phyloP scores from a whole-genome alignment of 192 early-diverging fungal genomes.

The Gamsiella multidivaricata region DNA sequence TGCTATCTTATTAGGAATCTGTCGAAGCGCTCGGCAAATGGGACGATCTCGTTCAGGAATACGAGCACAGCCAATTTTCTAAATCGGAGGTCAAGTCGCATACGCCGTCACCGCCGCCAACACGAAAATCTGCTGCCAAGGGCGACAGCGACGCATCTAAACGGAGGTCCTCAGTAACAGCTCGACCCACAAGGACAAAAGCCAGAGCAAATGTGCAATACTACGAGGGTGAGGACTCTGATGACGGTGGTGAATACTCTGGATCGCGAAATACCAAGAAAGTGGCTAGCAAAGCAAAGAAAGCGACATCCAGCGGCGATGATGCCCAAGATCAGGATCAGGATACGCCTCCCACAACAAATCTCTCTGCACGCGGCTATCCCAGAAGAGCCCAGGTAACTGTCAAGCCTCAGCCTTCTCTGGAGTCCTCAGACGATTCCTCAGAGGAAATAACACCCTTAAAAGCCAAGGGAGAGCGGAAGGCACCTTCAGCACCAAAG shows the following conservation, averaged over 20 bases:
- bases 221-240: slow-evolving; percentile 45
- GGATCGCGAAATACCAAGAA: slow-evolving; percentile 19
- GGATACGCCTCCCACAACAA: slow-evolving; percentile 28
- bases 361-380: slow-evolving; percentile 39
- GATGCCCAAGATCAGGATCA: slow-evolving; percentile 35
- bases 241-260: slow-evolving; percentile 34
- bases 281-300: slow-evolving; percentile 21
- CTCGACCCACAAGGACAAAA: slow-evolving; percentile 35
- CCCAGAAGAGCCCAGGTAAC: slow-evolving; percentile 17
- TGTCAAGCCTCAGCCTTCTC: slow-evolving; percentile 18
- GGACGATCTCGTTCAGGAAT: slow-evolving; percentile 51
- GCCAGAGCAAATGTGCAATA: slow-evolving; percentile 43
- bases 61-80: slow-evolving; percentile 54
- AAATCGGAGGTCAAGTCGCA: slow-evolving; percentile 40
- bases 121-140: slow-evolving; percentile 29
- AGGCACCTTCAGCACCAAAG: slow-evolving; percentile 29
- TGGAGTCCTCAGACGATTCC: slow-evolving; percentile 41
- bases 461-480: slow-evolving; percentile 30
- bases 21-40: slow-evolving; percentile 41
- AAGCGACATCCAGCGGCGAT: slow-evolving; percentile 40
- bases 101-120: slow-evolving; percentile 37
- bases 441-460: slow-evolving; percentile 27
- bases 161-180: background rate
- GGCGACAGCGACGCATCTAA: slow-evolving; percentile 32
- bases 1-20: too few species aligned